Evolutionary conservation across 225 moss, liverwort and hornwort species (phyloP).

Genomic region (Sphagnum contortum): DNA sequence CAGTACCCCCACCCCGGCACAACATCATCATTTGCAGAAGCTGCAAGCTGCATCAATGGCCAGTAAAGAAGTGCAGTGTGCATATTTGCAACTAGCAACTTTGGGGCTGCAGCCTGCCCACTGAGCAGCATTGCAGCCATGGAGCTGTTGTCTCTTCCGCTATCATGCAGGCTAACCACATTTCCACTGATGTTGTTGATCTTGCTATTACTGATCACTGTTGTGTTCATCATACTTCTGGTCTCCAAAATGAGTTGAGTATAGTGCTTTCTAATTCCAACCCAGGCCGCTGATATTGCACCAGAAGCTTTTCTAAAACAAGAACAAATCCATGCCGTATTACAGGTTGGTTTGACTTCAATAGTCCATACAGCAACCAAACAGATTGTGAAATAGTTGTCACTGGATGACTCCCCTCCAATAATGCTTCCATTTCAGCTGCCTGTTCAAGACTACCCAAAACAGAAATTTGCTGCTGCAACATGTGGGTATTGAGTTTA

Average conservation of each 20-base stretch:
- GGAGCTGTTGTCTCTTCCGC: conserved; percentile 12
- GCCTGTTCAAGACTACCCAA: conserved; percentile 69
- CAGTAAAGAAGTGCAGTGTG: conserved; percentile 94
- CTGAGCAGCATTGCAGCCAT: conserved; percentile 87
- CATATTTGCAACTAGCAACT: conserved; percentile 90
- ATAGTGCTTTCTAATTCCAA: conserved; percentile 64
- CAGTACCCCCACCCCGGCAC: conserved; percentile 83
- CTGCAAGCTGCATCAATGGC: conserved; percentile 96
- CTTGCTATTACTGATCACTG: conserved; percentile 35
- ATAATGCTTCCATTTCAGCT: conserved; percentile 43
- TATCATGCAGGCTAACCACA: conserved; percentile 19
- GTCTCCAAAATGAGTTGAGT: conserved; percentile 30
- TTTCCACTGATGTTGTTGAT: too few species aligned
- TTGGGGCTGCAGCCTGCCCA: conserved; percentile 88
- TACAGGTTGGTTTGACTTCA: conserved; percentile 82
- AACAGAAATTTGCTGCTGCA: conserved; percentile 85
- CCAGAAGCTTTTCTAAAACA: conserved; percentile 75
- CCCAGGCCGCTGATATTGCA: conserved; percentile 94
- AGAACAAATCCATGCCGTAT: conserved; percentile 85
- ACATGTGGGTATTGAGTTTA: conserved; percentile 76
- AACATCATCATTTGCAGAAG: conserved; percentile 86
- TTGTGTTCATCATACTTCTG: conserved; percentile 32
- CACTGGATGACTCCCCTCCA: conserved; percentile 26
- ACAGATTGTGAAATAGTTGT: conserved; percentile 88
- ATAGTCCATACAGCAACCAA: conserved; percentile 74